Evolutionary conservation across 352 stramenopile genomes (phyloP), one percentile per base, ranked within the genome.

Genomic region (Phytophthora gonapodyides): DNA sequence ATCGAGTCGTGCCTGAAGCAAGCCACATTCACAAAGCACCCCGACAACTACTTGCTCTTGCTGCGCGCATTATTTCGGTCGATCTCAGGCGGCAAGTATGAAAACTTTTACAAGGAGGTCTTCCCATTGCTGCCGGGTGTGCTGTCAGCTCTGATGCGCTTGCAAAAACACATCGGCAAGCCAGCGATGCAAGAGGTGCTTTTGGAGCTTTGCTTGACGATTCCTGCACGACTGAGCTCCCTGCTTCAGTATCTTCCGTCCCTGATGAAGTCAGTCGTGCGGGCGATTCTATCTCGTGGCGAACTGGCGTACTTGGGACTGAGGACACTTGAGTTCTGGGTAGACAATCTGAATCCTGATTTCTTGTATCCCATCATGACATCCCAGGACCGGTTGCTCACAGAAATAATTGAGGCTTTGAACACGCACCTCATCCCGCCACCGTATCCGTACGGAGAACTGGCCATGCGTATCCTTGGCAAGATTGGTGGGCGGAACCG

Each of bases 331-430:
- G 97, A 99, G 76, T 99, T 99, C 70, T 99, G 97, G 97, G 91
- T 99, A 7, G 97, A 99, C 71, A 99, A 99, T 69, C 73, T 99
- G 13, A 98, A 98, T 71, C 91, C 96, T 6, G 94, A 99, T 56
- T 99, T 98, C 65, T 67, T 99, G 27, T 98, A 97, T 71, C 86
- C 88, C 36, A 95, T 98, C 64, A 96, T 97, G 87, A 94, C 83
- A 10, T 95, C 85, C 9, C 87, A 97, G 51, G 87, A 94, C 16
- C 75, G 86, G 6, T 48, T 97, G 30, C 80, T 98, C 9, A 97
- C 93, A 10, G 87, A 98, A 47, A 91, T 99, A 50, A 98, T 99
- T 60, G 85, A 95, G 53, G 90, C 96, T n/a, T 71, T 99, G 13
- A 97, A 97, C 50, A 88, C 81, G 11, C 97, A 99, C 67, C 69